Percentiles rank a stretch among this genome's conserved stretches.
phyloP scores from a whole-genome alignment of 345 rosid species.

The Abelmoschus esculentus region DNA sequence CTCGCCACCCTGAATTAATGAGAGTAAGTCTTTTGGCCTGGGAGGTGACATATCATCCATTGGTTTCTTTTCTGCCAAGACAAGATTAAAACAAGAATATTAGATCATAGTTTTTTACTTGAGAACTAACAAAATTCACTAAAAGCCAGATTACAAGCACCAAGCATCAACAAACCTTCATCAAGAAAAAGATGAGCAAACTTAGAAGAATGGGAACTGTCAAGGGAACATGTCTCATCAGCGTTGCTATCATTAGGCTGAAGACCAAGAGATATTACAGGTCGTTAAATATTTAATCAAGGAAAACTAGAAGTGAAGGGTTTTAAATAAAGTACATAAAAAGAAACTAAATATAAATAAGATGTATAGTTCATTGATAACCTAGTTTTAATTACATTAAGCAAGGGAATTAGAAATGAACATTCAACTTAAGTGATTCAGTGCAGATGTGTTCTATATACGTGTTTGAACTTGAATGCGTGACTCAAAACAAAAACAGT shows the following conservation, averaged over 20 bases:
- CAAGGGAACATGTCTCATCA: conserved; percentile 41
- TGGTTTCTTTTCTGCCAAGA: conserved; percentile 62
- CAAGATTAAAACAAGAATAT: conserved; percentile 5
- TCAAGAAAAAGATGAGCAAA: conserved; percentile 83
- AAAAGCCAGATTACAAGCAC: neutral
- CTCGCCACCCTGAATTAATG: conserved; percentile 70
- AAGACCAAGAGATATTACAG: conserved; percentile 18
- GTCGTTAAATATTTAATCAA: conserved; percentile 9
- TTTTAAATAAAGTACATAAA: neutral
- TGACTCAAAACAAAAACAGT: neutral
- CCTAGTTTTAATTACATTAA: neutral
- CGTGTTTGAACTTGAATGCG: neutral
- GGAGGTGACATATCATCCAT: conserved; percentile 32
- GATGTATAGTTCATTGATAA: neutral
- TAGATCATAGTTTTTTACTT: neutral
- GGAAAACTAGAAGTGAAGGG: neutral
- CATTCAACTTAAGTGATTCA: neutral
- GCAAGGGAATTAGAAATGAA: neutral
- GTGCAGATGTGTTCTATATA: neutral
- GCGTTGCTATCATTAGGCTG: conserved; percentile 44
- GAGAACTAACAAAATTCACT: neutral
- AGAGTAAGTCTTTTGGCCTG: conserved; percentile 53
- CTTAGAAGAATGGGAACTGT: conserved; percentile 56
- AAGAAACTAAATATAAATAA: neutral
- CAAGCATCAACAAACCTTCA: conserved; percentile 48